These are phyloP conservation scores for Ogataea hybrid DNA, from an alignment of 1,139 yeast genomes.

Conservation along the genomic window DNA sequence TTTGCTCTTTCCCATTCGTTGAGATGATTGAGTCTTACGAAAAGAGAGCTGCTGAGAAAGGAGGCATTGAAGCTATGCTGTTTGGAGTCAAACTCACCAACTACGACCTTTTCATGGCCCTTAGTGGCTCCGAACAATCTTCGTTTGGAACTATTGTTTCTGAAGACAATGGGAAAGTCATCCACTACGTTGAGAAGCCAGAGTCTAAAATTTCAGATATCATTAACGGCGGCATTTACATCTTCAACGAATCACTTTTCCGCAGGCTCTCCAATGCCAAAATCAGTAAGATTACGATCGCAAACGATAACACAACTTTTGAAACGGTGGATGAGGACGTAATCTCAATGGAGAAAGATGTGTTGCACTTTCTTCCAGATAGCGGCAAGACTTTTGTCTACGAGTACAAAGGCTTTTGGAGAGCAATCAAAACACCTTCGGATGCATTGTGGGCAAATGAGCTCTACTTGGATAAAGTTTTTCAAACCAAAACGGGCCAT, in stretches of 20 bases:
- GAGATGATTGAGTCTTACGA: slow-evolving; percentile 38
- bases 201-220: slow-evolving; percentile 51
- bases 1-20: slow-evolving; percentile 55
- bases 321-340: slow-evolving; percentile 45
- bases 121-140: slow-evolving; percentile 33
- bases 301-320: slow-evolving; percentile 32
- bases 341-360: slow-evolving; percentile 58
- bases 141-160: slow-evolving; percentile 58
- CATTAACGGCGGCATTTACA: slow-evolving; percentile 63
- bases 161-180: slow-evolving; percentile 41
- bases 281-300: slow-evolving; percentile 38
- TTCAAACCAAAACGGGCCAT: slow-evolving; percentile 29
- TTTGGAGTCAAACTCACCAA: slow-evolving; percentile 51
- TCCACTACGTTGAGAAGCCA: slow-evolving; percentile 69
- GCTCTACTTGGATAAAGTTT: slow-evolving; percentile 45
- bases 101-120: slow-evolving; percentile 35
- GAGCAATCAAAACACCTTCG: slow-evolving; percentile 64
- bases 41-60: slow-evolving; percentile 26
- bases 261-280: slow-evolving; percentile 50
- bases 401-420: slow-evolving; percentile 59
- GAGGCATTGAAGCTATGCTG: slow-evolving; percentile 49
- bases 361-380: slow-evolving; percentile 52
- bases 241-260: slow-evolving; percentile 50
- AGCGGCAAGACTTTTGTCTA: slow-evolving; percentile 46
- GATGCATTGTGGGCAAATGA: slow-evolving; percentile 63